Conservation (phyloP, 2,329 filamentous ascomycete genomes). For the Periglandula ipomoeae region DNA sequence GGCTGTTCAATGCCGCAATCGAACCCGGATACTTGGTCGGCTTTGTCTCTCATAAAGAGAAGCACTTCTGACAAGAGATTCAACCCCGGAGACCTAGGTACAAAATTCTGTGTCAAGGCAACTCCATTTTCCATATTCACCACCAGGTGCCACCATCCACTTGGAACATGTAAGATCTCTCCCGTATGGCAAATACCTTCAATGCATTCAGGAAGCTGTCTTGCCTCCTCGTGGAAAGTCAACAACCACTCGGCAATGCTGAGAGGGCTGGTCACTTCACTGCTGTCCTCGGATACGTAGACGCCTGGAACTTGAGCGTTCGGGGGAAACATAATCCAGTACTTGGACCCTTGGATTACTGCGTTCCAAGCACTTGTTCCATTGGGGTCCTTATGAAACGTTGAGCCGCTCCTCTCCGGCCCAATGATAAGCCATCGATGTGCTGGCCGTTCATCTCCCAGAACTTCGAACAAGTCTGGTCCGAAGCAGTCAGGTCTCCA, state of each 20-base stretch:
- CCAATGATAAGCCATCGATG: conserved; percentile 90
- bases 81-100: conserved; percentile 51
- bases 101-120: conserved; percentile 92
- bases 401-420: conserved; percentile 77
- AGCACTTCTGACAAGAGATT: conserved; percentile 64
- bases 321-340: conserved; percentile 97
- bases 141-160: conserved; percentile 94
- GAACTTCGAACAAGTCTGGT: conserved; percentile 71
- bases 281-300: conserved; percentile 79
- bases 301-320: conserved; percentile 75
- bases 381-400: conserved; percentile 81
- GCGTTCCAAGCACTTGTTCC: conserved; percentile 86
- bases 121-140: conserved; percentile 80
- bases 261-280: conserved; percentile 86
- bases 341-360: conserved; percentile 80
- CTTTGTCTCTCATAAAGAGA: conserved; percentile 70
- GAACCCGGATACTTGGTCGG: conserved; percentile 84
- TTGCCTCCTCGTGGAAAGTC: conserved; percentile 77
- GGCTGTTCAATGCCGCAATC: conserved; percentile 60
- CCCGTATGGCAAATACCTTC: conserved; percentile 80
- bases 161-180: conserved; percentile 86
- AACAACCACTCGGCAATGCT: conserved; percentile 97
- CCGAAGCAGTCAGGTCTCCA: conserved; percentile 80
- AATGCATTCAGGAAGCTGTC: conserved; percentile 63
- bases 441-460: conserved; percentile 72